Percentiles rank a stretch among this genome's conserved stretches.
These are phyloP conservation scores for Tylopilus balloui DNA, from an alignment of 768 basidiomycete genomes.

Conservation along the genomic window DNA sequence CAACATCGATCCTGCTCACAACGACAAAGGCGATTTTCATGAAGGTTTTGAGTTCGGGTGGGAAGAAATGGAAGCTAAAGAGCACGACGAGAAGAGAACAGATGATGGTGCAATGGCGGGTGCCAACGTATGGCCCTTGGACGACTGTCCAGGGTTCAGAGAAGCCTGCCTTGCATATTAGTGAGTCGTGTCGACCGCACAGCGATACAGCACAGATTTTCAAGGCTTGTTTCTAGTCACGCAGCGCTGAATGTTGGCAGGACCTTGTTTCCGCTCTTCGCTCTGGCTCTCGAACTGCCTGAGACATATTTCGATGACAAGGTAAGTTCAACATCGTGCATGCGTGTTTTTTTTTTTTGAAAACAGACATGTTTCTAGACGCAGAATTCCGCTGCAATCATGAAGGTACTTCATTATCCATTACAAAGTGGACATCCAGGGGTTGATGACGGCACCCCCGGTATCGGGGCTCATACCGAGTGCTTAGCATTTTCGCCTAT, in stretches of 20 bases:
- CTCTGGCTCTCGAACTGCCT: constrained; percentile 57
- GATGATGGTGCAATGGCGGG: constrained; percentile 60
- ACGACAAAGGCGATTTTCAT: constrained; percentile 77
- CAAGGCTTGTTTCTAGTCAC: constrained; percentile 39
- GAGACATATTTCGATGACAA: constrained; percentile 66
- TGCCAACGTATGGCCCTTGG: constrained; percentile 74
- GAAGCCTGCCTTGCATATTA: constrained; percentile 60
- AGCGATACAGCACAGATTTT: constrained; percentile 10
- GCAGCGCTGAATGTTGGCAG: constrained; percentile 50
- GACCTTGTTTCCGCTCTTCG: constrained; percentile 63
- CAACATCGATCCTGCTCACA: constrained; percentile 64
- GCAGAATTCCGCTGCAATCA: constrained; percentile 55
- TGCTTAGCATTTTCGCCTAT: constrained; percentile 21
- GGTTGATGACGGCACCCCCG: constrained; percentile 64
- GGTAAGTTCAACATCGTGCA: constrained; percentile 29
- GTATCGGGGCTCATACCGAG: constrained; percentile 83
- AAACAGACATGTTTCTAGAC: constrained; percentile 37
- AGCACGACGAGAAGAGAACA: constrained; percentile 23
- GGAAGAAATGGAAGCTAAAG: constrained; percentile 43
- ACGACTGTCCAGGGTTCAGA: constrained; percentile 56
- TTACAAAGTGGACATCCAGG: constrained; percentile 49
- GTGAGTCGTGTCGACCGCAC: constrained; percentile 38
- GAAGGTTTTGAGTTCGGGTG: constrained; percentile 88
- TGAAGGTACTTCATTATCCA: constrained; percentile 73
- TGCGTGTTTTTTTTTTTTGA: background rate